Evolutionary conservation across 1,284 basidiomycete species (phyloP), one percentile per base, ranked within the genome.

Genomic region (Sanghuangporus weigelae): DNA sequence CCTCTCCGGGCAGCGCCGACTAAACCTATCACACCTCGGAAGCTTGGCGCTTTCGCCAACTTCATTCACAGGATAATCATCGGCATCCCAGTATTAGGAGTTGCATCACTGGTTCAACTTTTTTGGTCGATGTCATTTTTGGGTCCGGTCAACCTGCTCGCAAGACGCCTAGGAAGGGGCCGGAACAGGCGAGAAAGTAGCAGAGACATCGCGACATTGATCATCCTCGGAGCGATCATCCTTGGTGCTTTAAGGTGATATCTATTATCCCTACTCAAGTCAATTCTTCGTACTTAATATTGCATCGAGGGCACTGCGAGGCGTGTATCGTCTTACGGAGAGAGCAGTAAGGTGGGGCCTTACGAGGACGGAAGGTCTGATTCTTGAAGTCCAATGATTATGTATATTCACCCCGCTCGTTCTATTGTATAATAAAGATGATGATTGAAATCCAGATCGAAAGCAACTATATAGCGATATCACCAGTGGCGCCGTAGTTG

Each of bases 61-160:
- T 81, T 92, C 65, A 64, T 89, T 51, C 83, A 81, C 42, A 83
- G 90, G 31, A 87, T 92, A 71, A 68, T 92, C 14, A 74, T 92
- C 21, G 90, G 90, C 21, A 76, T 93, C 12, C 90, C 90, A 26
- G 79, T 92, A 56, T 81, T 93, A 10, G 89, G 90, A 7, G 88
- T 87, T 44, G 83, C 84, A n/a, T 91, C 88, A 21, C 74, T 92
- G 50, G 81, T 91, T 8, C 86, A 89, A 57, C 83, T 89, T 80
- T 72, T 91, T 7, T 71, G 87, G 38, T 82, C 87, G 4, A 71
- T 85, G 16, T 84, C 84, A 21, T 72, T 87, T 62, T 75, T 88
- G 59, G 81, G 79, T 0, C 87, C 88, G 21, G 72, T 91, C 40
- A 84, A 89, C 59, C 85, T 84, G 79, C 68, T 90, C 59, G 84